Evolutionary conservation across 106 monocot species (phyloP), one percentile per base, ranked within the genome.

Genomic region (Allium cepa): DNA sequence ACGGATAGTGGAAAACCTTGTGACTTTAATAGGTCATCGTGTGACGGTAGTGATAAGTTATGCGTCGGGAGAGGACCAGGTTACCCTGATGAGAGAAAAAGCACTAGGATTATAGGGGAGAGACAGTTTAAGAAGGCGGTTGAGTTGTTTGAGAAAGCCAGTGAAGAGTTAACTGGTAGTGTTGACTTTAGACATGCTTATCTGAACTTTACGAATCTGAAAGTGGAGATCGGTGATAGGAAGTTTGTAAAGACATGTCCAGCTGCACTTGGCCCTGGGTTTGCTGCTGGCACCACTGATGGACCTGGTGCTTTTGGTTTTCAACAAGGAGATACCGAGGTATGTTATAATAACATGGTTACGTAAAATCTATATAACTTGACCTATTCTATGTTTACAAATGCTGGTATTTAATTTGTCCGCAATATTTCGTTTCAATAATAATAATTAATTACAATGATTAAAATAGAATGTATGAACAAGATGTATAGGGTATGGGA

Each of bases 11-110:
- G 78, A 10, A 28, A 51, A 3, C 78, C 78, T n/a, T 78, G 78
- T 49, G 72, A 78, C 26, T 78, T 78, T 68, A 78, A 78, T 28
- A 72, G 49, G 48, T 68, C 67, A 3, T 68, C 78, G 17, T 78
- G 78, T 27, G 26, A 60, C 26, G 78, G 78, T 14, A 69, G 73
- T 11, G 60, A 78, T n/a, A 53, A 63, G 26, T 68, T 73, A 26
- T 78, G 78, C 46, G 60, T 68, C 45, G 78, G 78, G 1, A 67
- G 73, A 46, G 78, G 78, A 1, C 78, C 78, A 14, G 78, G 78
- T 72, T 78, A 73, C 12, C 78, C 78, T n/a, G 78, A 78, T 55
- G 78, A 78, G 51, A 67, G 72, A 51, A 64, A 73, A 22, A 78
- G 78, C n/a, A 73, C 78, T 9, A 72, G 72, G 46, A 68, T 78